Evolutionary conservation across 495 filamentous ascomycete species (phyloP), one percentile per base, ranked within the genome.

Genomic region (Sabuloglossum arenarium): DNA sequence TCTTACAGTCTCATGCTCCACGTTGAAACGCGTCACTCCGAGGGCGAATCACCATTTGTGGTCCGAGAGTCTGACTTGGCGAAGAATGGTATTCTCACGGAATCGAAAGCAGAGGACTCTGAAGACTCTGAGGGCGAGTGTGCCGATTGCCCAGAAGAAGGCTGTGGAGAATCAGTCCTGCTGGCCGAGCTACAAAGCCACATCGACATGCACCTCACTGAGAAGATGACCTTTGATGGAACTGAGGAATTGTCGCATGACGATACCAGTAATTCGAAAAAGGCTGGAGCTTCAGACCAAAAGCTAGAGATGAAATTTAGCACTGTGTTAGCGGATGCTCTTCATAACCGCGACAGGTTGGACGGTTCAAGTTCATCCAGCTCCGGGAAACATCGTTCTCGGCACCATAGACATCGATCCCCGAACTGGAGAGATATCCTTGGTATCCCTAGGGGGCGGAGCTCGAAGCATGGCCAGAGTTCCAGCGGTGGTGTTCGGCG

Each of bases 151-250:
- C 79, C 83, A 0, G 69, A 78, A 9, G 73, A 79, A 12, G 76
- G 75, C n/a, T 94, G 87, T 65, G 82, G 81, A 23, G 85, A 94
- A 62, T 64, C 72, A 19, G 66, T 90, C 46, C 67, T 75, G 29
- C 64, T 75, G 14, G 62, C 68, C 1, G 79, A 86, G 59, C 66
- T 91, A 32, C 75, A 83, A 25, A 77, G 73, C 32, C 88, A 93
- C 64, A 67, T 88, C 37, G 83, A 88, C 63, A 68, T 88, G 51
- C 88, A 94, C 67, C 63, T 69, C 37, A 74, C 77, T 31, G 84
- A 86, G 46, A 59, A 34, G 32, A 56, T 59, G 58, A 45, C 62
- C 37, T 32, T 32, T 19, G 37, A 54, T 57, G 46, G 53, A 23
- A 53, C 37, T 31, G 58, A 54, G 21, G 39, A 27, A 50, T 53